Base-by-base conservation (phyloP, 495 filamentous ascomycete species). In the Aspergillus cavernicola region DNA sequence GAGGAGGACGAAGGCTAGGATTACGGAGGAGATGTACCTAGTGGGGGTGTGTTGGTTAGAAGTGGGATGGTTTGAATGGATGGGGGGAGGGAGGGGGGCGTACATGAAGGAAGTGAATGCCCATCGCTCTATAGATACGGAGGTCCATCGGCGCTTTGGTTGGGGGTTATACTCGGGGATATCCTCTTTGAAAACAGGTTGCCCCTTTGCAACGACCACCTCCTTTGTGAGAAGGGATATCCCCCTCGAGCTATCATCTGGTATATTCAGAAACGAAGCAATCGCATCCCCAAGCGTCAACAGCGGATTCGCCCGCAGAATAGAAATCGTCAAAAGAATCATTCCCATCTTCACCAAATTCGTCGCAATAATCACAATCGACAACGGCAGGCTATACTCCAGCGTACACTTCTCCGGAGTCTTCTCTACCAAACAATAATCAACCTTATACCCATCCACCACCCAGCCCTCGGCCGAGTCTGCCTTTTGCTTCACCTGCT, bases 211-310 rank as follows among this genome's bases (percentile, higher is more conserved):
- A 38, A 16, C n/a, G n/a, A 38, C 35, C 4, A 38, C 16, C 1
- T 38, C 35, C 35, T 18, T 49, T 0, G 51, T 46, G 16, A 59
- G 39, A 2, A 51, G 44, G 32, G 50, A 45, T 18, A 24, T 11
- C 3, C 50, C 51, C 15, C 11, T 18, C 1, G 56, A 50, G n/a
- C 28, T 42, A 6, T 36, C 40, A 40, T 59, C 57, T 6, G 57
- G 52, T 4, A 6, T 13, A 0, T 20, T 37, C 11, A 59, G 45
- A 22, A 59, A 59, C 8, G 57, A 59, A 6, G 51, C 40, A 12
- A 55, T 7, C 19, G 57, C 57, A 49, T 59, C 57, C 4, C 57
- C 57, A 3, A 50, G 26, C 3, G 47, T 59, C 15, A 59, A 24
- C 2, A 59, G 22, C 10, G 48, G 40, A 26, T 28, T 48, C 6